These are phyloP conservation scores for Suhomyces kunorum DNA, from an alignment of 1,139 yeast genomes.

Conservation along the genomic window DNA sequence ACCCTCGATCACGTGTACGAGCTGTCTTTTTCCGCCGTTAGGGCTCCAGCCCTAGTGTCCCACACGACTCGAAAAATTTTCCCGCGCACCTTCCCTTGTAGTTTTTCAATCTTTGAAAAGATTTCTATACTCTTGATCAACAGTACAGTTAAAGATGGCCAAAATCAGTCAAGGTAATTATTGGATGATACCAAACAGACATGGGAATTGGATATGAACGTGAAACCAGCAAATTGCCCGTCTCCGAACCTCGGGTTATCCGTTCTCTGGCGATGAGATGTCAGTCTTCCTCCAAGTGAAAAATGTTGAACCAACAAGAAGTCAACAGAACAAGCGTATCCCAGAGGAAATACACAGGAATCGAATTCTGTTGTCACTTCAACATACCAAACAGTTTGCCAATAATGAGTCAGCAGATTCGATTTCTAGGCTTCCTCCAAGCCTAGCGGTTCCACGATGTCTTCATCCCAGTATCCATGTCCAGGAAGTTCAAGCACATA, in stretches of 20 bases:
- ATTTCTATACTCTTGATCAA: conserved; percentile 14
- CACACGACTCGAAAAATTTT: conserved; percentile 18
- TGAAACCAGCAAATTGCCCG: neutral
- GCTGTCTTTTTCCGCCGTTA: conserved; percentile 2
- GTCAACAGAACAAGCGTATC: neutral
- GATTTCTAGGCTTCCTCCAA: too few species aligned
- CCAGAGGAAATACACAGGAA: too few species aligned
- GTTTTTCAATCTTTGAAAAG: conserved; percentile 12
- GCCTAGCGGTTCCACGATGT: too few species aligned
- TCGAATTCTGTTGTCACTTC: too few species aligned
- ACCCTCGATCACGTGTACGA: conserved; percentile 3
- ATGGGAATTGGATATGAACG: conserved; percentile 1
- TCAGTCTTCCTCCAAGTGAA: neutral
- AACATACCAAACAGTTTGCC: too few species aligned
- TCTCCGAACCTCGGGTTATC: neutral
- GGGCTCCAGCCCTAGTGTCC: conserved; percentile 26
- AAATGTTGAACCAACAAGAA: neutral
- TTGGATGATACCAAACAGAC: conserved; percentile 12
- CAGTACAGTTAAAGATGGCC: conserved; percentile 48
- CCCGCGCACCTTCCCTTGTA: conserved; percentile 13
- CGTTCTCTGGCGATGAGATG: neutral
- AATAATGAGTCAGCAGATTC: too few species aligned
- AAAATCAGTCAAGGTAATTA: conserved; percentile 62
- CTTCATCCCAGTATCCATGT: conserved; percentile 1
- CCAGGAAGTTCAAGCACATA: conserved; percentile 17